Evolutionary conservation across 345 rosid genomes (phyloP), one percentile per base, ranked within the genome.

Genomic region (Dimocarpus longan): DNA sequence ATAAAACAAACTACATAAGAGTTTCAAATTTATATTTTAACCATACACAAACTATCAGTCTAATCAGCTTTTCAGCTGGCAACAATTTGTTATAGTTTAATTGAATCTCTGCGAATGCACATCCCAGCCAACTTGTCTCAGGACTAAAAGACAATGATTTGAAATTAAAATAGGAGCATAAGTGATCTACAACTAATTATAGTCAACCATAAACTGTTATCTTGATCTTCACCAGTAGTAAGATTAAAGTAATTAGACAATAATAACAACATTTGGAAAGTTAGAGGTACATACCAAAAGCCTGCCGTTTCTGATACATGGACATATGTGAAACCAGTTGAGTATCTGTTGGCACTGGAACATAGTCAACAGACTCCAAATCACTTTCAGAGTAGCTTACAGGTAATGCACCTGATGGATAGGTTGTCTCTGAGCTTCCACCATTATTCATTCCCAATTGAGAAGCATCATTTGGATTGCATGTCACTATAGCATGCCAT

Each of bases 401-500:
- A 13, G 59, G 80, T 7, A 84, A 19, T 2, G 83, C 80, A 66
- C 64, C 74, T 10, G 56, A 66, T n/a, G 71, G 67, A 77, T 81
- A 40, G 4, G 56, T 22, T 21, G 74, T 48, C 42, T 89, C 89
- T 9, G 52, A 76, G 86, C 76, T 84, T 62, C 83, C 88, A 8
- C 28, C 2, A 13, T 71, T 81, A 68, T 81, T 60, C 24, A 63
- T 37, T 79, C 85, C 73, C 52, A 68, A 12, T 24, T 74, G 79
- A 71, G 90, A 73, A 48, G 70, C 37, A 43, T 82, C 89, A 44
- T 28, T 18, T 11, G 79, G 70, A 52, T 72, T 32, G 56, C 90
- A 87, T 2, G 92, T 87, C 26, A 82, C 84, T n/a, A 82, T 67
- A 42, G 92, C 92, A 77, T 89, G 90, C 89, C 92, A 87, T 82